Evolutionary conservation across 768 basidiomycete genomes (phyloP), one percentile per base, ranked within the genome.

Genomic region (Tulasnella sp.): DNA sequence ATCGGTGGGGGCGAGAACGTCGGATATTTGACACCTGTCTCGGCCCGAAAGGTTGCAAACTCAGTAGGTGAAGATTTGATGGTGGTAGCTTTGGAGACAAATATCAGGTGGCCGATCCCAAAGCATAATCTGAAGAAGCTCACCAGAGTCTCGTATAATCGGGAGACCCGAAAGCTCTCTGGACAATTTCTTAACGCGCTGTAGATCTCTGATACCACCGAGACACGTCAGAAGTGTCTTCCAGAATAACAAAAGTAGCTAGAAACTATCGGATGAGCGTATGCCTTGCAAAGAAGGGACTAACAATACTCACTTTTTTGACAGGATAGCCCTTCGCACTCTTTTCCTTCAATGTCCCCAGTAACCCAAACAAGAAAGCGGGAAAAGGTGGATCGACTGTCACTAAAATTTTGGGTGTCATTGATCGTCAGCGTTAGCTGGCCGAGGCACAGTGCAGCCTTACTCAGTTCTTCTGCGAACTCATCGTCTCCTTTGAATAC

Each of bases 391-490:
- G 93, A 49, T 94, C 90, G 72, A 94, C 77, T 64, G 86, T 87
- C 93, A 99, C 94, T 97, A 63, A 25, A 17, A 4, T 0, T 5
- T 10, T 19, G n/a, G 53, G 31, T 15, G 4, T 4, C n/a, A n/a
- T n/a, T n/a, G n/a, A n/a, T n/a, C n/a, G 11, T 53, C 53, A 60
- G 59, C 2, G 25, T 5, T 48, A n/a, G 22, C 24, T 34, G n/a
- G 25, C 56, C 34, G 49, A 24, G 15, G 42, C 43, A 22, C 41
- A 42, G 49, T 10, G 70, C 27, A 44, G 9, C 70, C 93, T 76
- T 71, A 96, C 94, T 98, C 49, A 98, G 75, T 72, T 98, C 94
- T 65, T 96, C 92, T 1, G 89, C 92, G 69, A 98, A 97, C 65
- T 92, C 84, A 60, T 93, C 91, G 64, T 96, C 87, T 2, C 85